These are phyloP conservation scores for Auriculariales sp. DNA, from an alignment of 768 basidiomycete genomes.

Conservation along the genomic window DNA sequence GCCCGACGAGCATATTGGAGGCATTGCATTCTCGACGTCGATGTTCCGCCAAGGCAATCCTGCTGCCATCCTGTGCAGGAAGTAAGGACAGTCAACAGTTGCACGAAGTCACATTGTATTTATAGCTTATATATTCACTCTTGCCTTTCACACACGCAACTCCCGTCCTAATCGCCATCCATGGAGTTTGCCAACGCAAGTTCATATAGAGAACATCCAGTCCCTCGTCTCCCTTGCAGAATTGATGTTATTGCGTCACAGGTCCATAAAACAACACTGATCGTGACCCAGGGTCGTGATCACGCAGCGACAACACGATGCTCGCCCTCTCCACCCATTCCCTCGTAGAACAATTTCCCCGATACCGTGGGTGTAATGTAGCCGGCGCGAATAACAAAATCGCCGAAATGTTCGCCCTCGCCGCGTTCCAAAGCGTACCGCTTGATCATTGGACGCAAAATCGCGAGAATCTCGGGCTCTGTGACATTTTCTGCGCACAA, in stretches of 20 bases:
- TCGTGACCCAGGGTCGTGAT: too few species aligned
- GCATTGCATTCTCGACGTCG: slow-evolving; percentile 1
- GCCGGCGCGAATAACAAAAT: slow-evolving; percentile 84
- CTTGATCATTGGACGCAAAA: slow-evolving; percentile 88
- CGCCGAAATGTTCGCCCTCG: slow-evolving; percentile 87
- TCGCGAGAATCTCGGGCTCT: slow-evolving; percentile 82
- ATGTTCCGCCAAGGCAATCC: not conserved
- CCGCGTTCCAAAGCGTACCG: slow-evolving; percentile 75
- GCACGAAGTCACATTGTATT: too few species aligned
- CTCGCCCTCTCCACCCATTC: slow-evolving; percentile 64
- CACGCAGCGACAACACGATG: slow-evolving; percentile 14
- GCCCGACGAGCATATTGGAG: slow-evolving; percentile 5
- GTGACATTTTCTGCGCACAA: slow-evolving; percentile 60
- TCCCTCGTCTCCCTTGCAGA: too few species aligned
- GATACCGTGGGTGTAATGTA: slow-evolving; percentile 77
- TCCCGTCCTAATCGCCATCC: too few species aligned
- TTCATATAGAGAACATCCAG: too few species aligned
- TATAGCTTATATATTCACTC: too few species aligned
- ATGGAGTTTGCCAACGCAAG: too few species aligned
- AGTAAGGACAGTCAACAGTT: too few species aligned
- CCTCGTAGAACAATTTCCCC: slow-evolving; percentile 79
- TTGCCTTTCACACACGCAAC: too few species aligned
- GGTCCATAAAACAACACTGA: too few species aligned
- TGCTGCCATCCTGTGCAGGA: slow-evolving; percentile 3
- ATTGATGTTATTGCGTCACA: too few species aligned